Conservation (phyloP, 225 moss, liverwort and hornwort genomes). For the Sphagnum tenellum region DNA sequence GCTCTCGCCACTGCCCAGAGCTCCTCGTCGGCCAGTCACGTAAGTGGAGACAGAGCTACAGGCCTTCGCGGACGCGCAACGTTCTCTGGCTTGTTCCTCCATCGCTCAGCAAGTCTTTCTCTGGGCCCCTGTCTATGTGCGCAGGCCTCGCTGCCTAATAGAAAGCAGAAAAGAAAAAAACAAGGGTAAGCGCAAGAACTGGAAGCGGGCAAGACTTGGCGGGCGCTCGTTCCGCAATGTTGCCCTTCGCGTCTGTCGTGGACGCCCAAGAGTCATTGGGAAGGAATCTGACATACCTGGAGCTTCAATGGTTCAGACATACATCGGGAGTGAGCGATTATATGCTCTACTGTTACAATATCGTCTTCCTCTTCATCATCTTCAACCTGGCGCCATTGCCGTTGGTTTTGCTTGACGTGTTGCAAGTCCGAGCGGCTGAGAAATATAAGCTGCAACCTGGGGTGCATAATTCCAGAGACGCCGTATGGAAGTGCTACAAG, state of each 20-base stretch:
- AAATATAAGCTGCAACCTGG: constrained; percentile 89
- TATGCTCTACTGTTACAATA: constrained; percentile 33
- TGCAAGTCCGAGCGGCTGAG: constrained; percentile 49
- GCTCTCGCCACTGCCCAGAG: no score
- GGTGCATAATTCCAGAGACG: constrained; percentile 51
- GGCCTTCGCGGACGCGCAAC: no score
- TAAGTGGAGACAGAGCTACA: no score
- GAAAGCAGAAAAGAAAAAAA: no score
- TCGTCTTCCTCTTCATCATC: constrained; percentile 21
- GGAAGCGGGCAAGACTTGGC: no score
- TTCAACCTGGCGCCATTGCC: constrained; percentile 61
- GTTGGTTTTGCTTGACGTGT: constrained; percentile 59
- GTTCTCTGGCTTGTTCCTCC: no score
- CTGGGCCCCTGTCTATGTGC: no score
- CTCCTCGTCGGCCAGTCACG: no score
- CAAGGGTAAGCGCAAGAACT: no score
- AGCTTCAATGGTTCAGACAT: constrained; percentile 47
- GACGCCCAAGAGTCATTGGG: constrained; percentile 51
- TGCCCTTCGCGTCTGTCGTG: constrained; percentile 28
- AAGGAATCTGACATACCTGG: constrained; percentile 41
- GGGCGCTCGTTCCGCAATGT: constrained; percentile 5
- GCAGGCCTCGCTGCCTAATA: no score
- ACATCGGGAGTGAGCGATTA: constrained; percentile 73
- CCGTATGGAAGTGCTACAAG: constrained; percentile 58
- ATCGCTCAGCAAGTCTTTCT: no score